phyloP scores from a whole-genome alignment of 306 rosid genomes.

The Gynostemma pentaphyllum region DNA sequence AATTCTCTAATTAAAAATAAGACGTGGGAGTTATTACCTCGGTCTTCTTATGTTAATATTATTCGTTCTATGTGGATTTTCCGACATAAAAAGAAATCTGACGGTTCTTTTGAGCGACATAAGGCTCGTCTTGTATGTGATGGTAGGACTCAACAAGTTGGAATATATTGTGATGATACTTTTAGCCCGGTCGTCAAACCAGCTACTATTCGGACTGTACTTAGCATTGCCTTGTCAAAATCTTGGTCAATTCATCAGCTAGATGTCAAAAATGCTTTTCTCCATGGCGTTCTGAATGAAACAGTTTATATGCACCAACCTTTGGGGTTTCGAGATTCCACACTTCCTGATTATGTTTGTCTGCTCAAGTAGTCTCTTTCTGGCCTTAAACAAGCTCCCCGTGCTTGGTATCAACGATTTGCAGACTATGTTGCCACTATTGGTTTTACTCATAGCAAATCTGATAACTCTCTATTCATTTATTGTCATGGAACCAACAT shows the following conservation, averaged over 20 bases:
- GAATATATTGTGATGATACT: background rate
- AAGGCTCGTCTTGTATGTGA: background rate
- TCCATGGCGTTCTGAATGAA: too few species aligned
- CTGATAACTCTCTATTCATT: background rate
- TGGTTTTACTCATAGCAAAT: background rate
- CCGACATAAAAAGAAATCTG: background rate
- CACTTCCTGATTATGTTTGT: too few species aligned
- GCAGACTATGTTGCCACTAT: background rate
- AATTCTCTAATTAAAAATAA: background rate
- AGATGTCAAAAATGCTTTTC: too few species aligned
- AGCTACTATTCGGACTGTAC: too few species aligned
- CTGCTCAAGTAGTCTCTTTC: too few species aligned
- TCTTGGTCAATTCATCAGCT: too few species aligned
- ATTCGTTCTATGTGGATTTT: background rate
- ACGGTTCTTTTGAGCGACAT: background rate
- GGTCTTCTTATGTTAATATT: background rate
- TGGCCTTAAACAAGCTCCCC: too few species aligned
- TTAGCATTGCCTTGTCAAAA: too few species aligned
- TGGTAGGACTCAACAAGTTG: background rate
- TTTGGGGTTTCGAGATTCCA: too few species aligned
- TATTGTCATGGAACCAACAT: background rate
- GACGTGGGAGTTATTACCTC: background rate
- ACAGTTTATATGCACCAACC: too few species aligned
- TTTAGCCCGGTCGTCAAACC: background rate
- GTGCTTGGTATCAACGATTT: background rate